Conservation (phyloP, 148 eudicot species). For the Nyssa sinensis region DNA sequence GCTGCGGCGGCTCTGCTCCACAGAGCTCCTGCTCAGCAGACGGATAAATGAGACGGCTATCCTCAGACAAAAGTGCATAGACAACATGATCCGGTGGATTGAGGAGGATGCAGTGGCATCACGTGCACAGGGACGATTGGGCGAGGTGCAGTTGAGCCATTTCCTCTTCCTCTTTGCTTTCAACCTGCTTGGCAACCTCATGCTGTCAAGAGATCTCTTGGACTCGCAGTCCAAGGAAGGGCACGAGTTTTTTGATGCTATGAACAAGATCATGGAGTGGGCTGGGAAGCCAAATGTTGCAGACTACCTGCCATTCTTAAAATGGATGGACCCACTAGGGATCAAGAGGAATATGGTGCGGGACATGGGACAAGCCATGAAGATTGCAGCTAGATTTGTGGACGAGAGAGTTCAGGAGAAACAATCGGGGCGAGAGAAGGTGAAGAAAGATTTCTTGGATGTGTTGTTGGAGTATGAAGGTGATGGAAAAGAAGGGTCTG, state of each 20-base stretch:
- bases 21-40: conserved; percentile 18
- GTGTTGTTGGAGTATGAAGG: conserved; percentile 16
- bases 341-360: conserved; percentile 16
- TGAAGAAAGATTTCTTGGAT: no score
- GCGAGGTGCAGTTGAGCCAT: conserved; percentile 19
- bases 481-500: conserved; percentile 8
- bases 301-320: conserved; percentile 22
- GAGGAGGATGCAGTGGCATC: conserved; percentile 17
- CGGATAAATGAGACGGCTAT: conserved; percentile 14
- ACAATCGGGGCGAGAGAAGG: background rate
- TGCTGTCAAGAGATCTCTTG: conserved; percentile 34
- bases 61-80: conserved; percentile 15
- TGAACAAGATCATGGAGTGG: conserved; percentile 20
- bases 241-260: conserved; percentile 17
- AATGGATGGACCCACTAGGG: conserved; percentile 24
- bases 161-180: conserved; percentile 33
- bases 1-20: conserved; percentile 16
- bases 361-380: conserved; percentile 15
- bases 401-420: conserved; percentile 24
- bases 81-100: conserved; percentile 29
- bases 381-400: conserved; percentile 20
- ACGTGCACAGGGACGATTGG: background rate
- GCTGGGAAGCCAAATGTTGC: conserved; percentile 27
- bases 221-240: conserved; percentile 20
- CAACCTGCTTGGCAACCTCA: conserved; percentile 36